A percentile compares a stretch with the other conserved stretches of the same genome.
These are phyloP conservation scores for Gamarada debralockiae DNA, from an alignment of 495 filamentous ascomycete species.

Conservation along the genomic window DNA sequence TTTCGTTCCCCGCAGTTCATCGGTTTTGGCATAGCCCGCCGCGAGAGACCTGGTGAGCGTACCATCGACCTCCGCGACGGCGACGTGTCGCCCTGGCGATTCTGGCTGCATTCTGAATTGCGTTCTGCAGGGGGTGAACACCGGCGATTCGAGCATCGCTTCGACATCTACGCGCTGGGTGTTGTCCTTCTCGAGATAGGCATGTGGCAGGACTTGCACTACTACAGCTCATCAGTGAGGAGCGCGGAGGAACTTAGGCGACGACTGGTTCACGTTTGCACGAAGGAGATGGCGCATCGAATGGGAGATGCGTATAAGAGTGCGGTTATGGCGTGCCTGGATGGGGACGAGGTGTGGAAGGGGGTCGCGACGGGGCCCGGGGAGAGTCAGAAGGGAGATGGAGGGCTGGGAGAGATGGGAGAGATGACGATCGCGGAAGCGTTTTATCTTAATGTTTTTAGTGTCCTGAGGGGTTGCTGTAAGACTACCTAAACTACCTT, in stretches of 20 bases:
- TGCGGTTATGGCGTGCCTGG: background rate
- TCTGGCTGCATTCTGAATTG: background rate
- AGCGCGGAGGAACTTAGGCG: background rate
- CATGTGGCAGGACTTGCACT: conserved; percentile 20
- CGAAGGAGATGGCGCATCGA: background rate
- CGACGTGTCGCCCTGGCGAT: no score
- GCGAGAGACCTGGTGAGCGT: background rate
- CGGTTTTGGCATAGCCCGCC: background rate
- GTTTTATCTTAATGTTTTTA: no score
- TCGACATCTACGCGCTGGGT: background rate
- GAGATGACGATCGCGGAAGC: no score
- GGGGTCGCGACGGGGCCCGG: no score
- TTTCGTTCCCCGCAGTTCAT: background rate
- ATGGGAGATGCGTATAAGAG: background rate
- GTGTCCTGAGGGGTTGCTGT: no score
- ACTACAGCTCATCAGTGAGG: background rate
- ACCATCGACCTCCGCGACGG: background rate
- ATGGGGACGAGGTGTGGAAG: background rate
- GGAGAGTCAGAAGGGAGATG: no score
- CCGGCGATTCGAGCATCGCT: background rate
- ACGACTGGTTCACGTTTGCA: background rate
- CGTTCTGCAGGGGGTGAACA: background rate
- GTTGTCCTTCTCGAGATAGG: conserved; percentile 1
- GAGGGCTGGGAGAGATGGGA: no score
- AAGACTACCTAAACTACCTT: no score